These are phyloP conservation scores for Emiliania huxleyi DNA, from an alignment of 78 protist species.

Conservation along the genomic window DNA sequence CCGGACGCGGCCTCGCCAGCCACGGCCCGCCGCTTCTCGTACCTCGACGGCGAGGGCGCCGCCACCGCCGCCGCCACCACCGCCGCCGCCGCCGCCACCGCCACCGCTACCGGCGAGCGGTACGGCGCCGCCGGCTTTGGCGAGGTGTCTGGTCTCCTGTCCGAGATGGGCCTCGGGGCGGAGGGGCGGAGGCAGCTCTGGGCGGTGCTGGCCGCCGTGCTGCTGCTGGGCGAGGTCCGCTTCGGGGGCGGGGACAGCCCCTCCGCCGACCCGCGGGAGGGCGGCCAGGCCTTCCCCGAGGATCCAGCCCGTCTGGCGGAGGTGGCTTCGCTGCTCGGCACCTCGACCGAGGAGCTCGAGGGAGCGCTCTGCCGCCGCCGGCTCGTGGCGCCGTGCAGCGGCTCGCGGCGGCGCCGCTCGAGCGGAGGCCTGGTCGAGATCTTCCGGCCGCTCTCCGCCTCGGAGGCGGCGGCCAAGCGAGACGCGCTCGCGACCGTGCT, in stretches of 20 bases:
- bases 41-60: not conserved
- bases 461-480: not conserved
- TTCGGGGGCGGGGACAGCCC: not conserved
- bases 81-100: too few relatives aligned
- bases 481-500: conserved; percentile 37
- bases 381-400: not conserved
- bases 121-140: conserved; percentile 7
- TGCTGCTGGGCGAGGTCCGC: conserved; percentile 54
- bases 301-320: not conserved
- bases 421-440: not conserved
- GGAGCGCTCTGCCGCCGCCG: not conserved
- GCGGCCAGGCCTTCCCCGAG: not conserved
- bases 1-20: not conserved
- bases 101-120: too few relatives aligned
- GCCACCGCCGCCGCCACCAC: not conserved
- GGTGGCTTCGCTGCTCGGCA: not conserved
- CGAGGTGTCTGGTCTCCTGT: not conserved
- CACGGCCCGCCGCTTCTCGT: not conserved
- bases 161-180: not conserved
- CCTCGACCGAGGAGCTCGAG: not conserved
- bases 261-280: too few relatives aligned
- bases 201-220: conserved; percentile 43
- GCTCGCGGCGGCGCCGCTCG: not conserved
- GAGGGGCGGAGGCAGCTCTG: not conserved
- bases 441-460: not conserved